Evolutionary conservation across 805 yeast genomes (phyloP).

Genomic region (Torulaspora indica): DNA sequence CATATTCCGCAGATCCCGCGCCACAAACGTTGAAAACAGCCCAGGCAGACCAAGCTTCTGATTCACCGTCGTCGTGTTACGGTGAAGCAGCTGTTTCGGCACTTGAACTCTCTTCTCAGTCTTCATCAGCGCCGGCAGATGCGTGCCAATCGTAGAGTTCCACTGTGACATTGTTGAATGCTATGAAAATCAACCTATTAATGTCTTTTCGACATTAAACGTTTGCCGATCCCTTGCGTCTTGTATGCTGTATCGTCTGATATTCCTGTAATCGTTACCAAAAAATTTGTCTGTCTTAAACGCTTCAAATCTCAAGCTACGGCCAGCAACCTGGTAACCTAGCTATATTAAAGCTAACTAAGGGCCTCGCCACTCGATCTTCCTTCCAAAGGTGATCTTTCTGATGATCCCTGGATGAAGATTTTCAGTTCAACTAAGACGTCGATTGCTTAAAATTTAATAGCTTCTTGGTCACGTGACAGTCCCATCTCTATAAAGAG

Average conservation of each 20-base stretch:
- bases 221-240: not conserved
- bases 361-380: not conserved
- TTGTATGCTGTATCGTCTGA: no score
- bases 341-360: no score
- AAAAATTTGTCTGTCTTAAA: not conserved
- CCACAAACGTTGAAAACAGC: conserved; percentile 28
- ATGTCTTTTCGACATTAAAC: not conserved
- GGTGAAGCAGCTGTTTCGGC: conserved; percentile 11
- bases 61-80: conserved; percentile 33
- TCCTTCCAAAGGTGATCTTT: no score
- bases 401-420: not conserved
- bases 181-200: not conserved
- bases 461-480: conserved; percentile 1
- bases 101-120: conserved; percentile 1
- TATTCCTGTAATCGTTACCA: not conserved
- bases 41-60: conserved; percentile 35
- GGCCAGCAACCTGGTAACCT: no score
- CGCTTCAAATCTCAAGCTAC: not conserved
- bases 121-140: not conserved
- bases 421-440: not conserved
- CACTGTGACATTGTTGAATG: not conserved
- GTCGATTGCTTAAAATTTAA: no score
- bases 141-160: not conserved
- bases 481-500: not conserved
- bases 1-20: conserved; percentile 18